Conservation (phyloP, 179 eudicot species). For the Beta macrorhiza region DNA sequence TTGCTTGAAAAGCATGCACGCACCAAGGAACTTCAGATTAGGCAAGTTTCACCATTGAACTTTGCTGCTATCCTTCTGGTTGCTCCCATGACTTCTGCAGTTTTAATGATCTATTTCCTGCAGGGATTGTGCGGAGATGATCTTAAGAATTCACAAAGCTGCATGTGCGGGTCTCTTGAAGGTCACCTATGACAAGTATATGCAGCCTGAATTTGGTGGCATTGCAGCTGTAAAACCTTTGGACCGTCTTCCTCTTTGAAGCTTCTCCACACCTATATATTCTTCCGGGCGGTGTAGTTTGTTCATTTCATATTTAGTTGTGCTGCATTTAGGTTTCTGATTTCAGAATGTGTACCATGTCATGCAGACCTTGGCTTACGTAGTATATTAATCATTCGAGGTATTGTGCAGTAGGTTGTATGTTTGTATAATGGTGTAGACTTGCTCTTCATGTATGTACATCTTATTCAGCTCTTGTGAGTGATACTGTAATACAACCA, state of each 20-base stretch:
- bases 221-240: conserved; percentile 67
- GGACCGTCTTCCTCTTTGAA: conserved; percentile 47
- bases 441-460: neutral
- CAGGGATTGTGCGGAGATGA: conserved; percentile 83
- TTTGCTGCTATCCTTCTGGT: neutral
- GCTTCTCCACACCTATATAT: conserved; percentile 8
- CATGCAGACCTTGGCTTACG: neutral
- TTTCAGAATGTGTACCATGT: neutral
- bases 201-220: conserved; percentile 35
- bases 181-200: conserved; percentile 69
- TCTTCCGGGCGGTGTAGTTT: neutral
- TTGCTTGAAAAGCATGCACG: conserved; percentile 62
- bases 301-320: neutral
- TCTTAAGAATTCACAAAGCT: conserved; percentile 62
- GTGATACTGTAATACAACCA: neutral
- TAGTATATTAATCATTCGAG: neutral
- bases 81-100: neutral
- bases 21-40: conserved; percentile 58
- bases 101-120: neutral
- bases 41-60: conserved; percentile 33
- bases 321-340: neutral
- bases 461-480: neutral
- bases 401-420: neutral
- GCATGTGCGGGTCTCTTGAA: conserved; percentile 51
- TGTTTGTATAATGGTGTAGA: neutral